Evolutionary conservation across 192 early-diverging fungal genomes (phyloP).

Genomic region (Dispira parvispora): DNA sequence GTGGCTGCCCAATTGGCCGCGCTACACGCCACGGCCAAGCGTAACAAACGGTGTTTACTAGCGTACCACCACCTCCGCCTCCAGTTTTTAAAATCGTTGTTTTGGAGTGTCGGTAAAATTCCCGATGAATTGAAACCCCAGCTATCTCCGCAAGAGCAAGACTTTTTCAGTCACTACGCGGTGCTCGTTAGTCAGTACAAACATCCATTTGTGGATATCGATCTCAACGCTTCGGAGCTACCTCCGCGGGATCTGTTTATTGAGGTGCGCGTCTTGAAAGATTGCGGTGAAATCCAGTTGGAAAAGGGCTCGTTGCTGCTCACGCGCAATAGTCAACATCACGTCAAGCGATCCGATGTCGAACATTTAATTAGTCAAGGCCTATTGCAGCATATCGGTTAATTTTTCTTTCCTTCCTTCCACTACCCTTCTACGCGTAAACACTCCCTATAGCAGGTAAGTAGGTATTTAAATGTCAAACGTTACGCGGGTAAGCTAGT

Average conservation of each 20-base stretch:
- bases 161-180: constrained; percentile 47
- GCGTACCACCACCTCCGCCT: constrained; percentile 67
- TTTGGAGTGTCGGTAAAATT: constrained; percentile 30
- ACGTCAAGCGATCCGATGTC: constrained; percentile 70
- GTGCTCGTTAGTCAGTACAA: constrained; percentile 48
- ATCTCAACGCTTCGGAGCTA: constrained; percentile 51
- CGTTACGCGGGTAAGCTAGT: too few relatives aligned
- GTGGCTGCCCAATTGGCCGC: constrained; percentile 5
- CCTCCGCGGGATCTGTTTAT: constrained; percentile 87
- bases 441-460: too few relatives aligned
- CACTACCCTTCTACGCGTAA: too few relatives aligned
- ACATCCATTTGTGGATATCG: constrained; percentile 30
- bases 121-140: constrained; percentile 16
- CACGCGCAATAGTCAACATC: constrained; percentile 67
- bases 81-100: constrained; percentile 43
- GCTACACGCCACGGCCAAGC: constrained; percentile 31
- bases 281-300: constrained; percentile 80
- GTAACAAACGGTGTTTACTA: constrained; percentile 80
- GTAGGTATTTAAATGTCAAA: too few relatives aligned
- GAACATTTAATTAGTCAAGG: constrained; percentile 77
- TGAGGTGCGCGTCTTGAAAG: constrained; percentile 73
- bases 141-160: constrained; percentile 29
- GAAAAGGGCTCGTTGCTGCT: constrained; percentile 70
- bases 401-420: background rate
- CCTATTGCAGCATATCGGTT: constrained; percentile 58